Evolutionary conservation across 192 early-diverging fungal genomes (phyloP), one percentile per base, ranked within the genome.

Genomic region (Haplosporangium gracile): DNA sequence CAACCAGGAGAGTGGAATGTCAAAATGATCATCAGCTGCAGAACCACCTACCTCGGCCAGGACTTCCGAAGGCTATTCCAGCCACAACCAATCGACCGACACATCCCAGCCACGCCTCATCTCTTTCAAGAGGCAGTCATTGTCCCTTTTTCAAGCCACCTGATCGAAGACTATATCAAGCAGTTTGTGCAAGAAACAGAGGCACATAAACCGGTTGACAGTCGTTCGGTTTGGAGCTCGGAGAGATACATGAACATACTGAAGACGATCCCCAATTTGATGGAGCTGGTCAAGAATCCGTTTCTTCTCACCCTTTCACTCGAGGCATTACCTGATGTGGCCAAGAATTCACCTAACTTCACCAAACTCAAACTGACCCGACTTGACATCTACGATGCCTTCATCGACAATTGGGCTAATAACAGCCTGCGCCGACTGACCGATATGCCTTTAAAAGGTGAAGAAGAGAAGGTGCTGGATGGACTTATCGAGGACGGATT

Each of bases 271-370:
- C 16, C 43, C 0, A 7, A 49, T 3, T 39, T 72, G 18, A 49
- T 72, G 42, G 42, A 49, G 6, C 43, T 72, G 20, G 71, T 26
- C 43, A 72, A 8, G 71, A 49, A 72, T 26, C 71, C 43, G 2
- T 72, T 72, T 13, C 38, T 72, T 43, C 57, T 63, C 57, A 24
- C 73, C 29, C 32, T 75, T 29, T 43, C 73, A 3, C 73, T 75
- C 53, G 24, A 57, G 49, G 53, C 47, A 0, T 49, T 75, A 39
- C 73, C 73, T 26, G 15, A 0, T 36, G 4, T 75, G 13, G 73
- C 34, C 29, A 73, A 73, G 45, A 47, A 73, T 49, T 29, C 72
- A 73, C n/a, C 29, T 32, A 45, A 73, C 26, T 26, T 73, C 29
- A 32, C 72, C 45, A 47, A 32, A 7, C 26, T 49, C 42, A 75